Conservation (phyloP, 148 eudicot genomes). For the Rhododendron vialii region DNA sequence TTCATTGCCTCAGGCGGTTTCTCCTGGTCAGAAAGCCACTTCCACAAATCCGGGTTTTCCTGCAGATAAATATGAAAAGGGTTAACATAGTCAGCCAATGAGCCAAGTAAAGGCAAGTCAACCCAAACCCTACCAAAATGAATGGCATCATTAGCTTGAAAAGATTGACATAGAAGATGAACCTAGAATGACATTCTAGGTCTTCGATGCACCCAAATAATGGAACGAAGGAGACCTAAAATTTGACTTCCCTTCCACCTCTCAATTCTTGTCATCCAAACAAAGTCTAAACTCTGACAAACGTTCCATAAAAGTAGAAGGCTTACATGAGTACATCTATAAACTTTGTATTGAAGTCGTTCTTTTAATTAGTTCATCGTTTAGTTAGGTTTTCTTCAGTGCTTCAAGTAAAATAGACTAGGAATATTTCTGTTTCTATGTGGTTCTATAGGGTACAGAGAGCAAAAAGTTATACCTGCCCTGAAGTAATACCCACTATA, state of each 20-base stretch:
- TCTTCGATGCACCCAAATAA: background rate
- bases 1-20: constrained; percentile 67
- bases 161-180: background rate
- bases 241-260: background rate
- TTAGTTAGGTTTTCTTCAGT: background rate
- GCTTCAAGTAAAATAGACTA: background rate
- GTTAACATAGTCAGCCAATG: background rate
- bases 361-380: background rate
- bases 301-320: background rate
- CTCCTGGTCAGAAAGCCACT: constrained; percentile 85
- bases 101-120: background rate
- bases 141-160: background rate
- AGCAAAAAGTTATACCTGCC: background rate
- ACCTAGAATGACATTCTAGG: background rate
- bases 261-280: background rate
- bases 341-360: background rate
- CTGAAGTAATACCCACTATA: background rate
- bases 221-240: background rate
- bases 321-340: background rate
- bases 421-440: background rate
- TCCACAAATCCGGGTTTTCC: constrained; percentile 98
- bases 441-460: background rate
- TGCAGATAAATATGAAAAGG: constrained; percentile 19
- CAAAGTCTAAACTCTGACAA: background rate
- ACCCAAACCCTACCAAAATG: background rate